These are phyloP conservation scores for Plenodomus tracheiphilus DNA, from an alignment of 2,329 filamentous ascomycete species.

Conservation along the genomic window DNA sequence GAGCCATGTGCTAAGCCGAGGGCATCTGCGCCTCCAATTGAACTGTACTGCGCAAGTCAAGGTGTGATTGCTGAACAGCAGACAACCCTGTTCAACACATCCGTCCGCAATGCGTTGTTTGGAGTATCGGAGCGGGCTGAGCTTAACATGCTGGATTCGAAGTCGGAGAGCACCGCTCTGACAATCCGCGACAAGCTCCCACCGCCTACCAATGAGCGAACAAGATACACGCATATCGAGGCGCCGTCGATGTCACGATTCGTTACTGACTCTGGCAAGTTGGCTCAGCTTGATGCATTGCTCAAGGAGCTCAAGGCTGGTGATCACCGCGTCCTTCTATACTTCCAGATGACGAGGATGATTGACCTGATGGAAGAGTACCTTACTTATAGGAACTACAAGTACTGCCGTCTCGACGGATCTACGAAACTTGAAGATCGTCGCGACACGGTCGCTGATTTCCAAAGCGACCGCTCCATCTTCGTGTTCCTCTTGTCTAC, in stretches of 20 bases:
- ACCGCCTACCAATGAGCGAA: slow-evolving; percentile 76
- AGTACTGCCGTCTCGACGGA: slow-evolving; percentile 94
- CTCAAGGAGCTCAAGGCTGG: slow-evolving; percentile 88
- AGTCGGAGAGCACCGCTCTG: slow-evolving; percentile 67
- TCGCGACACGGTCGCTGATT: slow-evolving; percentile 93
- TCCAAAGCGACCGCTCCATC: slow-evolving; percentile 91
- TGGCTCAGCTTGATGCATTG: slow-evolving; percentile 85
- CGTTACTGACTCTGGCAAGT: slow-evolving; percentile 95
- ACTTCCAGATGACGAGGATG: slow-evolving; percentile 99
- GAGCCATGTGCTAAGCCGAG: slow-evolving; percentile 80
- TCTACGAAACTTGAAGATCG: slow-evolving; percentile 97
- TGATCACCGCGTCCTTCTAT: slow-evolving; percentile 89
- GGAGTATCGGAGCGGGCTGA: slow-evolving; percentile 68
- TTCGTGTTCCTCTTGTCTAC: slow-evolving; percentile 97
- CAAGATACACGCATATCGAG: slow-evolving; percentile 84
- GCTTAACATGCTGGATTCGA: slow-evolving; percentile 71
- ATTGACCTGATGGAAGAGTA: slow-evolving; percentile 99
- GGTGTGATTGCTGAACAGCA: slow-evolving; percentile 67
- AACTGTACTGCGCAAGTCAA: slow-evolving; percentile 74
- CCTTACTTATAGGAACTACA: slow-evolving; percentile 97
- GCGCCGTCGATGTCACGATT: slow-evolving; percentile 97
- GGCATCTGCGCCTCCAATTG: slow-evolving; percentile 82
- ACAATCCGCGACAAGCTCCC: slow-evolving; percentile 72
- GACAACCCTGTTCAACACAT: slow-evolving; percentile 75
- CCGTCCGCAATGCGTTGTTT: slow-evolving; percentile 75